These are phyloP conservation scores for Talaromyces amestolkiae DNA, from an alignment of 2,329 filamentous ascomycete species.

Conservation along the genomic window DNA sequence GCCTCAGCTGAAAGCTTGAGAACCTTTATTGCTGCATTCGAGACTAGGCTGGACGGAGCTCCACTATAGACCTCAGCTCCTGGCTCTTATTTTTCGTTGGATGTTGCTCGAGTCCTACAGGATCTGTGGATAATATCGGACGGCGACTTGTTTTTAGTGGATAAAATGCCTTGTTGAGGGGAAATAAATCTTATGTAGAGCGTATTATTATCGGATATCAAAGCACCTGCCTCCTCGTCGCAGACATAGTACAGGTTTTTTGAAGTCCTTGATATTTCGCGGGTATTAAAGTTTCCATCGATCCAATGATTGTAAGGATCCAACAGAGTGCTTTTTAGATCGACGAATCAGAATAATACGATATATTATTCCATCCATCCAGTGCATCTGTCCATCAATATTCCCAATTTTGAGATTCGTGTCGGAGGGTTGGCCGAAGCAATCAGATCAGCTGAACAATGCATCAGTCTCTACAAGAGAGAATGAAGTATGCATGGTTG, in stretches of 20 bases:
- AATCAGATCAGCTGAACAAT: no score
- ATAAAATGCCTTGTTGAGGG: background rate
- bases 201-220: background rate
- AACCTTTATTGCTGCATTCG: background rate
- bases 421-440: no score
- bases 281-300: background rate
- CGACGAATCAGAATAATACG: background rate
- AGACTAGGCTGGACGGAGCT: background rate
- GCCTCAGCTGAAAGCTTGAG: background rate
- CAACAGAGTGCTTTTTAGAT: background rate
- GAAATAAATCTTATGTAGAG: background rate
- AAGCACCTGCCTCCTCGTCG: background rate
- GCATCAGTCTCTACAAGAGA: no score
- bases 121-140: background rate
- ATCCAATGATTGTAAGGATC: background rate
- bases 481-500: no score
- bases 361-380: background rate
- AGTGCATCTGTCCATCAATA: no score
- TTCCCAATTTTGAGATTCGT: no score
- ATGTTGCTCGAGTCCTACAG: background rate
- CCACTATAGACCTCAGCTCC: background rate
- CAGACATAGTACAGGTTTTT: background rate
- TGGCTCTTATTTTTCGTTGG: background rate
- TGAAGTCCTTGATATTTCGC: background rate
- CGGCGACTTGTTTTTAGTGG: no score